phyloP scores from a whole-genome alignment of 345 rosid genomes.

The Jatropha curcas region DNA sequence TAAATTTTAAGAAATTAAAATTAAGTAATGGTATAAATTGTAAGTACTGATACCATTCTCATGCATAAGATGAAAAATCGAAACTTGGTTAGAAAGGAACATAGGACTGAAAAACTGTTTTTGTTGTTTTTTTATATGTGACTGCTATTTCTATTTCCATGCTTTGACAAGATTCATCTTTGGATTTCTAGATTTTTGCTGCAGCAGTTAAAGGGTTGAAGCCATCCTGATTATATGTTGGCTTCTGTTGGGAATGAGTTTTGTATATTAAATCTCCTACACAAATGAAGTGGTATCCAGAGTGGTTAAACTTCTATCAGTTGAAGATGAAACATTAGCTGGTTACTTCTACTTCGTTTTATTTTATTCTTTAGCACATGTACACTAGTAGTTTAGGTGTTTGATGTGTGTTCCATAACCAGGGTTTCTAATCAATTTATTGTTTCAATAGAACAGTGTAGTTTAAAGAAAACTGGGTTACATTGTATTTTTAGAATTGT shows the following conservation, averaged over 20 bases:
- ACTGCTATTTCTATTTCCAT: background rate
- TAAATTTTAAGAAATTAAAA: too few species aligned
- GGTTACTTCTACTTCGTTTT: background rate
- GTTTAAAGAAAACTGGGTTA: background rate
- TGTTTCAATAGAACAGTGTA: background rate
- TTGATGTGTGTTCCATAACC: background rate
- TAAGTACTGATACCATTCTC: too few species aligned
- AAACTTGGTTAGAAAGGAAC: background rate
- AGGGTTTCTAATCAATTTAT: background rate
- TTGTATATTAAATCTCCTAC: background rate
- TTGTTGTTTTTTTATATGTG: background rate
- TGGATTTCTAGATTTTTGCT: conserved; percentile 41
- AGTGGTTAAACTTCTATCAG: background rate
- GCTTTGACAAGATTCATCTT: conserved; percentile 9
- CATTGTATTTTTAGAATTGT: background rate
- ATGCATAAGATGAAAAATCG: background rate
- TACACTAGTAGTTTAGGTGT: background rate
- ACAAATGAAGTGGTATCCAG: background rate
- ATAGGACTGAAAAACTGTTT: background rate
- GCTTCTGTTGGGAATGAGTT: background rate
- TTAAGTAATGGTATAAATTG: too few species aligned
- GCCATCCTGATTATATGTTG: conserved; percentile 14
- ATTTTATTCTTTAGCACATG: background rate
- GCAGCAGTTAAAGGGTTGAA: conserved; percentile 45
- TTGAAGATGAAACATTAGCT: background rate